Conservation (phyloP, 495 filamentous ascomycete species). For the Aspergillus taichungensis region DNA sequence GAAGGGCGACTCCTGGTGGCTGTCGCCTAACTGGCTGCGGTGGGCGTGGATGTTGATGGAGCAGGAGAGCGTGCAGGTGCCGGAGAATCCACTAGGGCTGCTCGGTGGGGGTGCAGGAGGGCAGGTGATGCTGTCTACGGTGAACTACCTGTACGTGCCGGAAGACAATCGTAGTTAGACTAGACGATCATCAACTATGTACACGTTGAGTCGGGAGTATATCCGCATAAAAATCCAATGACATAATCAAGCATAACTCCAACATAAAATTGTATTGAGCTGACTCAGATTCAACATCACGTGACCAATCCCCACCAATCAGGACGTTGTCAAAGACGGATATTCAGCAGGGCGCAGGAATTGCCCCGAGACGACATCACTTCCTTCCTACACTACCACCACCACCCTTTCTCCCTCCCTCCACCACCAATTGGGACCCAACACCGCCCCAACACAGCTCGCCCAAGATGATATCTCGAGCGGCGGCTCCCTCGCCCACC, state of each 20-base stretch:
- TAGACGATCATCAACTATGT: no score
- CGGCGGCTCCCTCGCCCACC: conserved; percentile 39
- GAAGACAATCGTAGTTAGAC: conserved; percentile 6
- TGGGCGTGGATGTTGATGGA: conserved; percentile 35
- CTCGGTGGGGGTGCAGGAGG: conserved; percentile 12
- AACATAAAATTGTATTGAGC: neutral
- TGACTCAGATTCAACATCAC: conserved; percentile 21
- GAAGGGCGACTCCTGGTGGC: conserved; percentile 25
- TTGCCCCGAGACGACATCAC: conserved; percentile 24
- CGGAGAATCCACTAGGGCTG: conserved; percentile 27
- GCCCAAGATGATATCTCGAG: conserved; percentile 38
- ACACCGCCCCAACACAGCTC: conserved; percentile 15
- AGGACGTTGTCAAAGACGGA: conserved; percentile 32
- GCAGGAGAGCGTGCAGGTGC: conserved; percentile 31
- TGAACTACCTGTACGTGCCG: conserved; percentile 35
- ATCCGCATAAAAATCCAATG: no score
- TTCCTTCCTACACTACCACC: conserved; percentile 17
- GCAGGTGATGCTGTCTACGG: conserved; percentile 22
- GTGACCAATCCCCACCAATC: conserved; percentile 27
- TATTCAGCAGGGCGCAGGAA: conserved; percentile 40
- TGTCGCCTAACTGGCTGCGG: conserved; percentile 33
- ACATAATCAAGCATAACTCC: no score
- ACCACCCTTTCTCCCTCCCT: conserved; percentile 15
- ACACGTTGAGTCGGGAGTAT: no score
- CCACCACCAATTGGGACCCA: conserved; percentile 23